A percentile compares a stretch with the other conserved stretches of the same genome.
phyloP scores from a whole-genome alignment of 495 filamentous ascomycete species.

The Lophium mytilinum region DNA sequence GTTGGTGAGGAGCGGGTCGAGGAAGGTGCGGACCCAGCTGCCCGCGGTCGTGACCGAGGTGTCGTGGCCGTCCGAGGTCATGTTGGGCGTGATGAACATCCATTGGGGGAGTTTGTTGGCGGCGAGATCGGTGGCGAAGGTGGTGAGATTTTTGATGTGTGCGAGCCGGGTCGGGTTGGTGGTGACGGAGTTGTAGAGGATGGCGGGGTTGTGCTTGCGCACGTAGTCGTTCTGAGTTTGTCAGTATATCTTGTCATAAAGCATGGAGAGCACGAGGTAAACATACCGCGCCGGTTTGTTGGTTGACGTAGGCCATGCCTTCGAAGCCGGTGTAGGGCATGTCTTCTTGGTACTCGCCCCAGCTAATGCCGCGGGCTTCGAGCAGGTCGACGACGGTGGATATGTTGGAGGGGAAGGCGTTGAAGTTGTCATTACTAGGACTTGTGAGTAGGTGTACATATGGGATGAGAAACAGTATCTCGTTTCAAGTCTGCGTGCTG shows the following conservation, averaged over 20 bases:
- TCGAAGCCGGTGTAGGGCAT: conserved; percentile 34
- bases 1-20: conserved; percentile 34
- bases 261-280: no score
- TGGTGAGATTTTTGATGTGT: conserved; percentile 30
- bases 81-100: conserved; percentile 34
- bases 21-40: conserved; percentile 24
- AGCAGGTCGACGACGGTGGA: conserved; percentile 31
- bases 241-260: no score
- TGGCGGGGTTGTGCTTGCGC: conserved; percentile 32
- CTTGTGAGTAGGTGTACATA: no score
- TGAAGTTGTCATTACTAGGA: conserved; percentile 28
- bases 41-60: conserved; percentile 30
- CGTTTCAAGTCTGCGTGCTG: no score
- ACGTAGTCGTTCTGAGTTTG: conserved; percentile 35
- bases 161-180: conserved; percentile 21
- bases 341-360: conserved; percentile 32
- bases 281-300: conserved; percentile 32
- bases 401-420: conserved; percentile 27
- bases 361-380: conserved; percentile 29
- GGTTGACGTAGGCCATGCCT: conserved; percentile 28
- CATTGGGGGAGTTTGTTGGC: conserved; percentile 27
- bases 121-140: conserved; percentile 26
- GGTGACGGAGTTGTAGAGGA: conserved; percentile 29
- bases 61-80: conserved; percentile 33
- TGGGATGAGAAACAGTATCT: no score